Percentiles rank a stretch among this genome's conserved stretches.
Evolutionary conservation across 139 green algal genomes (phyloP).

Genomic region (Nannochloris sp.): DNA sequence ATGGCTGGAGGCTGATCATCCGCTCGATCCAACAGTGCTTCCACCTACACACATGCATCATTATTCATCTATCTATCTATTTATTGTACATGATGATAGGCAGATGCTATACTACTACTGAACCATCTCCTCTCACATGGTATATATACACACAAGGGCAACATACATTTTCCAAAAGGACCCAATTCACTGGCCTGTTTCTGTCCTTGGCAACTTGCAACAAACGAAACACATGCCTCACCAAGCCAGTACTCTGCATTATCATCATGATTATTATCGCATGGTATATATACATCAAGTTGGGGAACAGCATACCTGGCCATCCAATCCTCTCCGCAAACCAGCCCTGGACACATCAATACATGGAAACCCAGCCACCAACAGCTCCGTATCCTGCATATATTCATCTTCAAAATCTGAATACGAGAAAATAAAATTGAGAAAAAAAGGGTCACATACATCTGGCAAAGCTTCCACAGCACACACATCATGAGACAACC

Average conservation of each 20-base stretch:
- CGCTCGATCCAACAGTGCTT: conserved; percentile 59
- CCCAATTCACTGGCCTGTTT: conserved; percentile 58
- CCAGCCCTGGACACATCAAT: conserved; percentile 70
- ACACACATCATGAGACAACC: conserved; percentile 18
- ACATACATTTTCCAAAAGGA: conserved; percentile 79
- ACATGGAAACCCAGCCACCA: conserved; percentile 84
- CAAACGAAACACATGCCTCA: conserved; percentile 78
- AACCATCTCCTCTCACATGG: too few relatives aligned
- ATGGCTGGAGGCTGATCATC: conserved; percentile 27
- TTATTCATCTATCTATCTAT: too few relatives aligned
- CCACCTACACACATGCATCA: conserved; percentile 27
- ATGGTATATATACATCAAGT: background rate
- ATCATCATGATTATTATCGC: background rate
- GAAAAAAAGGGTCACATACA: background rate
- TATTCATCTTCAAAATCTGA: background rate
- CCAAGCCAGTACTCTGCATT: conserved; percentile 51
- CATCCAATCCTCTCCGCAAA: conserved; percentile 47
- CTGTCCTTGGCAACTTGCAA: conserved; percentile 36
- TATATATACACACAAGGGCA: background rate
- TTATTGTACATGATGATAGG: background rate
- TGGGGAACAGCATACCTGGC: conserved; percentile 5
- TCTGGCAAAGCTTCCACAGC: conserved; percentile 21
- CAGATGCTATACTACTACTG: background rate
- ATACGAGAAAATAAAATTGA: background rate
- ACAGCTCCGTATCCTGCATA: conserved; percentile 61